phyloP scores from a whole-genome alignment of 1,284 basidiomycete species.

The Cryptococcus jaspeensis region DNA sequence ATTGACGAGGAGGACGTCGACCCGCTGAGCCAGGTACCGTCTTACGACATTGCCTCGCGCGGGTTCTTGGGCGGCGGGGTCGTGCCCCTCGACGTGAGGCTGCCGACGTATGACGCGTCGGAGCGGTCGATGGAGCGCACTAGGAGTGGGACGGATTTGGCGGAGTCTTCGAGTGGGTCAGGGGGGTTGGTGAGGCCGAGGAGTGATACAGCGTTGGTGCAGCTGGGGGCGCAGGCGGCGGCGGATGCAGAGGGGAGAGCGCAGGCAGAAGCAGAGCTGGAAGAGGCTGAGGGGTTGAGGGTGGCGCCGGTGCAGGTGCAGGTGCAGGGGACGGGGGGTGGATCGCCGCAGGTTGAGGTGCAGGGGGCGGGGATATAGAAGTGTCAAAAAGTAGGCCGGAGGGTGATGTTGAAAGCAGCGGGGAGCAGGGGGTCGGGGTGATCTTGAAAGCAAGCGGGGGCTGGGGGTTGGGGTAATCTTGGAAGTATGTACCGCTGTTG shows the following conservation, averaged over 20 bases:
- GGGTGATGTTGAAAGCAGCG: too few species aligned
- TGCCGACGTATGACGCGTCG: slow-evolving; percentile 77
- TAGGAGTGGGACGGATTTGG: slow-evolving; percentile 26
- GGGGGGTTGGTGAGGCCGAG: slow-evolving; percentile 21
- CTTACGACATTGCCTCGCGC: slow-evolving; percentile 70
- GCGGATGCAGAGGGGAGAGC: slow-evolving; percentile 30
- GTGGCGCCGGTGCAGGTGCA: neutral
- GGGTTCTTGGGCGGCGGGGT: slow-evolving; percentile 83
- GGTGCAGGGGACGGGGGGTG: neutral
- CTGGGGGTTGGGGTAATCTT: too few species aligned
- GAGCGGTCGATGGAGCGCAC: slow-evolving; percentile 37
- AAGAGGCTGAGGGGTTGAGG: neutral
- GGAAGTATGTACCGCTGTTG: neutral
- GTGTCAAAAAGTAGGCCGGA: neutral
- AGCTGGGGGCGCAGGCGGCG: slow-evolving; percentile 23
- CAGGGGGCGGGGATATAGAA: neutral
- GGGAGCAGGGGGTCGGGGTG: too few species aligned
- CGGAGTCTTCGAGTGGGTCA: neutral
- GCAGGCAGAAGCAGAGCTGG: slow-evolving; percentile 9
- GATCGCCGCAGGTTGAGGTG: neutral
- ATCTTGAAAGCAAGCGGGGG: too few species aligned
- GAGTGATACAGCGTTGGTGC: slow-evolving; percentile 37
- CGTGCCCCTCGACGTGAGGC: slow-evolving; percentile 71
- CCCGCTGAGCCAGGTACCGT: slow-evolving; percentile 63
- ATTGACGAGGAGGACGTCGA: slow-evolving; percentile 21